phyloP scores from a whole-genome alignment of 225 moss, liverwort and hornwort species.

The Antitrichia curtipendula region DNA sequence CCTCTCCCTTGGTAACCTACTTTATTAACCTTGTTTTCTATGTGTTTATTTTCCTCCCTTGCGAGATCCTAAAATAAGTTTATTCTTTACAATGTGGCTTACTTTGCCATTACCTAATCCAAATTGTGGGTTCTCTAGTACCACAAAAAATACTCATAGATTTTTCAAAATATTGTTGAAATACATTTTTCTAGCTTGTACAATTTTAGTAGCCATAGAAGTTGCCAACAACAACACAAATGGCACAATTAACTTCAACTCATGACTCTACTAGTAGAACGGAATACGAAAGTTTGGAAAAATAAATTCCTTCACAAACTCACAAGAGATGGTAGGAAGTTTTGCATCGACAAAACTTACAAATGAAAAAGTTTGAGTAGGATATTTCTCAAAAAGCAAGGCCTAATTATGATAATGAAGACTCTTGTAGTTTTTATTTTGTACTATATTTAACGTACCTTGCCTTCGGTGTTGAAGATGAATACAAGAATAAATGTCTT shows the following conservation, averaged over 20 bases:
- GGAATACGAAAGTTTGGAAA: background rate
- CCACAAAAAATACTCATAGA: background rate
- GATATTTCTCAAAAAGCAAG: background rate
- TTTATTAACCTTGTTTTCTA: fast-evolving
- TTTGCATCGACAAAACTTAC: background rate
- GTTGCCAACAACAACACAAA: fast-evolving
- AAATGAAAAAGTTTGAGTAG: background rate
- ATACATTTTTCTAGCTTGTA: background rate
- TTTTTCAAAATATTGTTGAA: background rate
- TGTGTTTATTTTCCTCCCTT: background rate
- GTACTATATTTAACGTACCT: background rate
- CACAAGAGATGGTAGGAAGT: background rate
- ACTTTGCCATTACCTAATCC: background rate
- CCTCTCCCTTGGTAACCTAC: fast-evolving
- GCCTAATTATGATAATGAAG: background rate
- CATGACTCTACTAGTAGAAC: background rate
- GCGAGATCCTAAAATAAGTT: background rate
- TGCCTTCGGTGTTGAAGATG: fast-evolving
- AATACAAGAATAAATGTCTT: background rate
- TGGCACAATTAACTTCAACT: background rate
- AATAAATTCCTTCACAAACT: background rate
- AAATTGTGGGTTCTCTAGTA: background rate
- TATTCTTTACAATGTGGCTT: background rate
- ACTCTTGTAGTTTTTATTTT: background rate
- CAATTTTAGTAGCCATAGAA: fast-evolving